Conservation (phyloP, 306 rosid genomes). For the Malus orientalis region DNA sequence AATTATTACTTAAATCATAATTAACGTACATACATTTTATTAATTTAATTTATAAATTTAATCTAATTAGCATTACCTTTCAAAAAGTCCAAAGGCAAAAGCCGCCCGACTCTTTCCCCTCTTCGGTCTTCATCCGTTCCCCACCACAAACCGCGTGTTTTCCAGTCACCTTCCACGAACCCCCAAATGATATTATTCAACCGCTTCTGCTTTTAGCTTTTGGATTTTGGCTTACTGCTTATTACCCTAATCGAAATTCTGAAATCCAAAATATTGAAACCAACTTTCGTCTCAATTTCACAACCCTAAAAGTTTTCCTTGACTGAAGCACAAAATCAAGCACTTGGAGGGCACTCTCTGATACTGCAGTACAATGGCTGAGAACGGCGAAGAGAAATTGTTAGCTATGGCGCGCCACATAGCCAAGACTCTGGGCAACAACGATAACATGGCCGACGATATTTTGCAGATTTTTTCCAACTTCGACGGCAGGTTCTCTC, state of each 20-base stretch:
- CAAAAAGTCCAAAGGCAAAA: neutral
- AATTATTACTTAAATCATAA: no score
- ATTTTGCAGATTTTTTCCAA: slow-evolving; percentile 81
- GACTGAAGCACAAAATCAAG: neutral
- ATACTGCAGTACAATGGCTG: slow-evolving; percentile 41
- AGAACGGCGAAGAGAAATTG: slow-evolving; percentile 89
- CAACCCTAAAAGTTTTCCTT: neutral
- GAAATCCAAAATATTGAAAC: neutral
- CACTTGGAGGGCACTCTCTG: neutral
- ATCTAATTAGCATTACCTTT: no score
- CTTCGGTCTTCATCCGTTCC: neutral
- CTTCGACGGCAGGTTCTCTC: slow-evolving; percentile 88
- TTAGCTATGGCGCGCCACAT: slow-evolving; percentile 91
- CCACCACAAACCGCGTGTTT: slow-evolving; percentile 48
- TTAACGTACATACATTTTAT: no score
- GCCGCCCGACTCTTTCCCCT: neutral
- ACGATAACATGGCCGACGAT: slow-evolving; percentile 79
- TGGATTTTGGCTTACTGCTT: neutral
- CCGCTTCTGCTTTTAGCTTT: neutral
- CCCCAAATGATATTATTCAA: neutral
- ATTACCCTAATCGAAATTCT: neutral
- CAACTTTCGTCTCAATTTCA: neutral
- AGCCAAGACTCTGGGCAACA: slow-evolving; percentile 79
- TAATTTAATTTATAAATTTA: no score
- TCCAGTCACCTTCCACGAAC: neutral